Base-by-base conservation (phyloP, 257 asterid species). In the Echium plantagineum region DNA sequence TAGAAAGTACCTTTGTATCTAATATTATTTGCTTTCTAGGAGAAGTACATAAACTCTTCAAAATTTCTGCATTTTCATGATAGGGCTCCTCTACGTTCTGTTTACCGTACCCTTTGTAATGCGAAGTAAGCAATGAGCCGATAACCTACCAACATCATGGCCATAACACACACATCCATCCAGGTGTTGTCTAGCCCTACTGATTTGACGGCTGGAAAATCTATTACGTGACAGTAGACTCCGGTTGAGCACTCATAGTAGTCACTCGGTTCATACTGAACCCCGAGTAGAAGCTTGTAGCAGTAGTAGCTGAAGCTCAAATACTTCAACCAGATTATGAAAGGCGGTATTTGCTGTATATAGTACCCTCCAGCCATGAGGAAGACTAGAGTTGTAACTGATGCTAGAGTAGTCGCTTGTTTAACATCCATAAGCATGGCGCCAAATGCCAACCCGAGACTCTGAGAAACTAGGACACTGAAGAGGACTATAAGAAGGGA, bases 391-490 rank as follows among this genome's bases (percentile, higher is more conserved):
- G 96, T 86, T 63, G 94, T 89, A 7, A 93, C 99, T 4, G 99
- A 93, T 57, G 97, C 94, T 73, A 93, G 70, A 17, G 99, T 93
- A 2, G 99, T 86, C 12, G 97, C 99, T 71, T 93, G 85, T 64
- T 93, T 93, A 30, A 86, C 97, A 35, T 93, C 97, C 97, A 93
- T 93, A n/a, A 93, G 84, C 59, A 93, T 62, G 35, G 99, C 98
- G 0, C 99, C 99, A 42, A 84, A 84, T 12, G 96, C 95, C 68
- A 93, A 55, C 13, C 97, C 97, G 5, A 93, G 89, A 32, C 97
- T 75, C 63, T 93, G 99, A 4, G 99, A 79, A n/a, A 93, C 96
- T 8, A 93, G 91, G 72, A 93, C 99, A 35, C 93, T 89, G 79
- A 76, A 72, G 15, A 93, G 94, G 65, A 93, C 97, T 5, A 81